Evolutionary conservation across 148 eudicot species (phyloP), one percentile per base, ranked within the genome.

Genomic region (Rhododendron kiyosumense): DNA sequence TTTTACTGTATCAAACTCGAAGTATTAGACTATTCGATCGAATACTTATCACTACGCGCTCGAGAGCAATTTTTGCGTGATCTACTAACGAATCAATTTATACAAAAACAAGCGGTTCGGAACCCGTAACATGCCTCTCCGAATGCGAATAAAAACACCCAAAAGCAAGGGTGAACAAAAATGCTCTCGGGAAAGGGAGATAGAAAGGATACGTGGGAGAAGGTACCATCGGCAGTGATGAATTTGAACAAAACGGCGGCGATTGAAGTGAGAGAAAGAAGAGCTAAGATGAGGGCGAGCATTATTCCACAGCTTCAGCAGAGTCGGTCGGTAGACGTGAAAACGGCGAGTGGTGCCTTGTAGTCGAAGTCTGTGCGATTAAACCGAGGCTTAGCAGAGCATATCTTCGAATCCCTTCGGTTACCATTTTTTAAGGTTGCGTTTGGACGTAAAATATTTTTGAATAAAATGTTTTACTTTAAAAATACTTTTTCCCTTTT

Each of bases 171-270:
- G 75, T 26, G 73, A 24, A 67, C 30, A 67, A 26, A 67, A 52
- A 0, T 15, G 57, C 17, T 52, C 24, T 18, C 6, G 3, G n/a
- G 38, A 28, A 14, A 71, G 18, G 14, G 77, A 34, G 67, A 22
- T 3, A 26, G n/a, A 10, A 5, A 11, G 59, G 45, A 11, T 12
- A 9, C 3, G n/a, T 24, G 5, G 8, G 28, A 52, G 45, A 24
- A 59, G 13, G 67, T 94, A 95, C 98, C 97, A 85, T 95, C 97
- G 15, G 90, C 90, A 13, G 87, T 89, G 49, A 84, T 32, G 84
- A 94, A 93, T 85, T 90, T 94, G 88, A 91, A 86, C 92, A 91
- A 24, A 52, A 87, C 15, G 18, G 67, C 85, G 54, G 87, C 30
- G 86, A 91, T 43, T 20, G 89, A 87, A 36, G 88, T 67, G 83